phyloP scores from a whole-genome alignment of 2,329 filamentous ascomycete species.

The Fusarium sp. region DNA sequence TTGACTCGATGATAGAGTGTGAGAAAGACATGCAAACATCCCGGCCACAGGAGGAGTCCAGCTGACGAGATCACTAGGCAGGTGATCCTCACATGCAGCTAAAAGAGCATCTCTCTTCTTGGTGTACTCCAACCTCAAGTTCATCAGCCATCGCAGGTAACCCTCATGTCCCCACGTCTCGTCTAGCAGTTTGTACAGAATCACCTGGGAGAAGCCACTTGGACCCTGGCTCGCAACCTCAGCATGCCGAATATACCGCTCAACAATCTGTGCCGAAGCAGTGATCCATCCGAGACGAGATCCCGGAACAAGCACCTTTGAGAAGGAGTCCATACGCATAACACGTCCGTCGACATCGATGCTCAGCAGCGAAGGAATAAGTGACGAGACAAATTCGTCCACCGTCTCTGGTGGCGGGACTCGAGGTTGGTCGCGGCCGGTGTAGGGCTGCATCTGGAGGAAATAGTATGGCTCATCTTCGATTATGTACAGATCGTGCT shows the following conservation, averaged over 20 bases:
- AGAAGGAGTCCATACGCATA: slow-evolving; percentile 90
- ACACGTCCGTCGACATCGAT: slow-evolving; percentile 89
- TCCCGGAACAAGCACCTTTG: slow-evolving; percentile 87
- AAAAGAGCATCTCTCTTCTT: slow-evolving; percentile 79
- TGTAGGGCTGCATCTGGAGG: slow-evolving; percentile 84
- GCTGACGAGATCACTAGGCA: slow-evolving; percentile 77
- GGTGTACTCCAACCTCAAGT: slow-evolving; percentile 84
- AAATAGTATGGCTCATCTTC: slow-evolving; percentile 98
- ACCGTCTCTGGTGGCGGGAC: slow-evolving; percentile 67
- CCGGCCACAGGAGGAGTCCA: slow-evolving; percentile 85
- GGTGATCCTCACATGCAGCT: slow-evolving; percentile 78
- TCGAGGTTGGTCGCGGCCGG: slow-evolving; percentile 59
- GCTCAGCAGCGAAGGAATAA: slow-evolving; percentile 74
- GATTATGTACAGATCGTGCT: slow-evolving; percentile 86
- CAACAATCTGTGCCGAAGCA: slow-evolving; percentile 82
- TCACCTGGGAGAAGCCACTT: slow-evolving; percentile 81
- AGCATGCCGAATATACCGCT: slow-evolving; percentile 81
- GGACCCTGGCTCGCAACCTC: slow-evolving; percentile 89
- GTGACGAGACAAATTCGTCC: slow-evolving; percentile 73
- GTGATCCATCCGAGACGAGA: slow-evolving; percentile 89
- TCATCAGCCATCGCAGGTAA: slow-evolving; percentile 88
- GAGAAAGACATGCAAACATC: slow-evolving; percentile 83
- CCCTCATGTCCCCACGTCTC: slow-evolving; percentile 93
- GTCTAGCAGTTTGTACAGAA: slow-evolving; percentile 89
- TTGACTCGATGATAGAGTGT: not conserved